Percentiles rank a stretch among this genome's conserved stretches.
Evolutionary conservation across 495 filamentous ascomycete genomes (phyloP).

Genomic region (Daldinia loculata): DNA sequence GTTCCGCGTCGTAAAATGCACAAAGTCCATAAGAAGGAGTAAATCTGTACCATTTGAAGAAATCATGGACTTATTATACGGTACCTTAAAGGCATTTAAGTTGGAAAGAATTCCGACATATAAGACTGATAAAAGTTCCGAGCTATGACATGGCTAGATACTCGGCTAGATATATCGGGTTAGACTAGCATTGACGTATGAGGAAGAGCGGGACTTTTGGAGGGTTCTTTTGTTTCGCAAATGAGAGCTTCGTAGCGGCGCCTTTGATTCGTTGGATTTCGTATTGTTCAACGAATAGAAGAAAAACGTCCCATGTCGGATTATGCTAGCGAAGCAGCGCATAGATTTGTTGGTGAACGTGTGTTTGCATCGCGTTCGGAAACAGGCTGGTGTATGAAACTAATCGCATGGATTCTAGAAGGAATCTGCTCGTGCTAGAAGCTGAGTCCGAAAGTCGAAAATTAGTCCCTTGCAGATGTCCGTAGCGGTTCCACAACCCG

Average conservation of each 20-base stretch:
- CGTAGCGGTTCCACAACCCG: constrained; percentile 26
- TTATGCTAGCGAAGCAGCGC: not conserved
- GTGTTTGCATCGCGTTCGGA: not conserved
- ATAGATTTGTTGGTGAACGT: too few relatives aligned
- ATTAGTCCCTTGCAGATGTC: constrained; percentile 35
- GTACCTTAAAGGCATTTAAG: constrained; percentile 1
- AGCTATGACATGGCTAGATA: constrained; percentile 5
- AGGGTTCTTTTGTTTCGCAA: constrained; percentile 16
- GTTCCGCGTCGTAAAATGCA: not conserved
- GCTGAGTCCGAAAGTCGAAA: constrained; percentile 10
- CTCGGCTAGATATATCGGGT: constrained; percentile 10
- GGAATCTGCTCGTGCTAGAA: not conserved
- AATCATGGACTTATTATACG: constrained; percentile 1
- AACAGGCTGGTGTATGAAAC: not conserved
- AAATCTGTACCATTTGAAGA: constrained; percentile 13
- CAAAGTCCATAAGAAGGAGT: not conserved
- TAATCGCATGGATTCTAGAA: not conserved
- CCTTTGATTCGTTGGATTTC: constrained; percentile 13
- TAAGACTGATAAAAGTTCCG: constrained; percentile 3
- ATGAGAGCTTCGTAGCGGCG: constrained; percentile 13
- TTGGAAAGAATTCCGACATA: constrained; percentile 14
- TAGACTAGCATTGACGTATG: constrained; percentile 23
- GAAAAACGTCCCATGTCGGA: not conserved
- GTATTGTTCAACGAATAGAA: not conserved
- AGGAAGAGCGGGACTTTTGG: constrained; percentile 35